phyloP scores from a whole-genome alignment of 768 basidiomycete species.

The Trametes villosa region DNA sequence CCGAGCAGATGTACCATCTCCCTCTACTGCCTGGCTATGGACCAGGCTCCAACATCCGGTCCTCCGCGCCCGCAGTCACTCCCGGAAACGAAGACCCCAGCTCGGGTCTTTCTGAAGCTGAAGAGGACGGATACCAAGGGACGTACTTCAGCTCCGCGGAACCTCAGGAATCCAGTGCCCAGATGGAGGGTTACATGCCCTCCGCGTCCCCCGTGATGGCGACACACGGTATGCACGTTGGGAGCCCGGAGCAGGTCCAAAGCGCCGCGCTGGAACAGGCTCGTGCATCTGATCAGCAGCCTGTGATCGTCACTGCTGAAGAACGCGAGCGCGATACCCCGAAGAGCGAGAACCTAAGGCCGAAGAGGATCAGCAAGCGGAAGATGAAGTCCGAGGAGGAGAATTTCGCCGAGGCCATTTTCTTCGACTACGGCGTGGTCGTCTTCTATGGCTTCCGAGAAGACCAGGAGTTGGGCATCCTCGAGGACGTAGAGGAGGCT shows the following conservation, averaged over 20 bases:
- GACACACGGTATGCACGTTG: neutral
- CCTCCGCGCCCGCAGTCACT: conserved; percentile 64
- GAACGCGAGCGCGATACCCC: conserved; percentile 9
- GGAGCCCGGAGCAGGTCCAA: neutral
- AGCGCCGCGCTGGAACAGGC: neutral
- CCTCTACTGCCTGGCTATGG: conserved; percentile 92
- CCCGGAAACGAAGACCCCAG: conserved; percentile 61
- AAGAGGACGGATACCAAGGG: conserved; percentile 89
- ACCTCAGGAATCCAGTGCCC: conserved; percentile 26
- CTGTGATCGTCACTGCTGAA: neutral
- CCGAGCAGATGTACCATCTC: conserved; percentile 80
- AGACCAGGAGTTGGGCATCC: conserved; percentile 74
- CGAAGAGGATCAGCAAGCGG: conserved; percentile 17
- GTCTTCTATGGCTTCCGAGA: conserved; percentile 92
- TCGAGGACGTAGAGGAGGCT: conserved; percentile 82
- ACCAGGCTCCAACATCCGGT: conserved; percentile 82
- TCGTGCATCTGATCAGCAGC: neutral
- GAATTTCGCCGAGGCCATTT: conserved; percentile 72
- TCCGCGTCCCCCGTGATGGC: conserved; percentile 23
- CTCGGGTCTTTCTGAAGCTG: conserved; percentile 78
- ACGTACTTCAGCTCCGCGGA: conserved; percentile 64
- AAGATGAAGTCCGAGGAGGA: conserved; percentile 40
- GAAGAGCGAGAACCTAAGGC: conserved; percentile 8
- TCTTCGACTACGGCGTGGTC: conserved; percentile 87
- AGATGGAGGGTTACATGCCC: conserved; percentile 26